phyloP scores from a whole-genome alignment of 176 grass and related monocot species.

The Eragrostis curvula region DNA sequence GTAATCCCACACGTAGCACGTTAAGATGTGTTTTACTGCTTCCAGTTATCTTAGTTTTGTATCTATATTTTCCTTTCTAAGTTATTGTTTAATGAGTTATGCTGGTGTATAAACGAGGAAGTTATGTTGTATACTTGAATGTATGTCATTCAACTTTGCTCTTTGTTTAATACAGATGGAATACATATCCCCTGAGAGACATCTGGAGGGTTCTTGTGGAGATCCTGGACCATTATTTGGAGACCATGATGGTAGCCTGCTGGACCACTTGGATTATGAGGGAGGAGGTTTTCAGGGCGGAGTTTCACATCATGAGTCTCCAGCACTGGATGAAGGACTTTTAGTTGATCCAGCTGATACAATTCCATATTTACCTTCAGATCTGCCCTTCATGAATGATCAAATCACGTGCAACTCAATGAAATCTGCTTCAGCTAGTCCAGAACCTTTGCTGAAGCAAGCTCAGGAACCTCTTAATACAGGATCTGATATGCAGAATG shows the following conservation, averaged over 20 bases:
- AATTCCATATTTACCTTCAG: constrained; percentile 41
- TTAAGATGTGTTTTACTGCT: not conserved
- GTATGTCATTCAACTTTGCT: constrained; percentile 33
- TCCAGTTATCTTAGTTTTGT: constrained; percentile 23
- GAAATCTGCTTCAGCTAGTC: constrained; percentile 44
- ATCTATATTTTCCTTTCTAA: constrained; percentile 1
- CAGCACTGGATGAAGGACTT: constrained; percentile 46
- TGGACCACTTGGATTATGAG: constrained; percentile 61
- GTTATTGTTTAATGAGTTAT: constrained; percentile 6
- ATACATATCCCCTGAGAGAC: constrained; percentile 62
- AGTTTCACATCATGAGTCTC: constrained; percentile 48
- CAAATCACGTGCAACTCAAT: constrained; percentile 46
- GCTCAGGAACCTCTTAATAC: constrained; percentile 36
- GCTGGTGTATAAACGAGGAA: constrained; percentile 23
- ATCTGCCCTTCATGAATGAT: constrained; percentile 53
- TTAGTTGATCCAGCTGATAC: constrained; percentile 44
- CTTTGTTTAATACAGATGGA: constrained; percentile 56
- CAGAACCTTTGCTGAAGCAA: constrained; percentile 46
- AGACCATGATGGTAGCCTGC: constrained; percentile 50
- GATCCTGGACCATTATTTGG: constrained; percentile 53
- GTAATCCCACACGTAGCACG: not conserved
- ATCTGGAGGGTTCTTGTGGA: constrained; percentile 58
- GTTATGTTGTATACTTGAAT: constrained; percentile 21
- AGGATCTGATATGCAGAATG: constrained; percentile 45
- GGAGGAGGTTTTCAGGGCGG: constrained; percentile 36